Conservation (phyloP, 345 rosid species). For the rapeseed (Brassica napus) region DNA sequence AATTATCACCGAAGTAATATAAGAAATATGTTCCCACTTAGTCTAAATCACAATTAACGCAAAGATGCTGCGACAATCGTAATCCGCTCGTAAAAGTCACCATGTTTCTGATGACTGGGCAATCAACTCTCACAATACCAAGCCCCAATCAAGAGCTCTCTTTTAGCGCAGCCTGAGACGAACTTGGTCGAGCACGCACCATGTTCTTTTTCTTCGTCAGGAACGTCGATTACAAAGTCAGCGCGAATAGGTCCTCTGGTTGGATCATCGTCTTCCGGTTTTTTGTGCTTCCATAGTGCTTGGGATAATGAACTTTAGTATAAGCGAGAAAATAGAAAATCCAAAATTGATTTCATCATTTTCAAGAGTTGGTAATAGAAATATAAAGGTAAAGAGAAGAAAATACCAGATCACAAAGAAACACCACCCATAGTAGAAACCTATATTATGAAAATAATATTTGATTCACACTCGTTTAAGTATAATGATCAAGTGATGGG, state of each 20-base stretch:
- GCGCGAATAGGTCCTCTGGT: conserved; percentile 39
- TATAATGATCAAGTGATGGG: conserved; percentile 12
- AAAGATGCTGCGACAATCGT: too few relatives aligned
- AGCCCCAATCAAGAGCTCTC: conserved; percentile 93
- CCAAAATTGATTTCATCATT: conserved; percentile 28
- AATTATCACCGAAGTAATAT: too few relatives aligned
- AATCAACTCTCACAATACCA: conserved; percentile 76
- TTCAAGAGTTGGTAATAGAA: neutral
- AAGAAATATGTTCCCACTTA: too few relatives aligned
- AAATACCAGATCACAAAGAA: too few relatives aligned
- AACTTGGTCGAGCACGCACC: conserved; percentile 86
- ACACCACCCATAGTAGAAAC: too few relatives aligned
- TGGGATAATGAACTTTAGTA: conserved; percentile 15
- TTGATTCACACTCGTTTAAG: conserved; percentile 6
- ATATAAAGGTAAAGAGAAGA: too few relatives aligned
- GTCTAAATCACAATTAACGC: too few relatives aligned
- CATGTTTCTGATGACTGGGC: conserved; percentile 63
- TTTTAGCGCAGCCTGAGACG: conserved; percentile 70
- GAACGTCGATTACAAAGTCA: conserved; percentile 87
- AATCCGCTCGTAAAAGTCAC: conserved; percentile 73
- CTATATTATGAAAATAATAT: neutral
- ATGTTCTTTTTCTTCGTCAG: conserved; percentile 65
- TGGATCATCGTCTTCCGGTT: conserved; percentile 46
- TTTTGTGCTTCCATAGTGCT: conserved; percentile 21
- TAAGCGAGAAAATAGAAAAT: conserved; percentile 7